Base-by-base conservation (phyloP, 2,329 filamentous ascomycete genomes). In the Laburnicola sp. region DNA sequence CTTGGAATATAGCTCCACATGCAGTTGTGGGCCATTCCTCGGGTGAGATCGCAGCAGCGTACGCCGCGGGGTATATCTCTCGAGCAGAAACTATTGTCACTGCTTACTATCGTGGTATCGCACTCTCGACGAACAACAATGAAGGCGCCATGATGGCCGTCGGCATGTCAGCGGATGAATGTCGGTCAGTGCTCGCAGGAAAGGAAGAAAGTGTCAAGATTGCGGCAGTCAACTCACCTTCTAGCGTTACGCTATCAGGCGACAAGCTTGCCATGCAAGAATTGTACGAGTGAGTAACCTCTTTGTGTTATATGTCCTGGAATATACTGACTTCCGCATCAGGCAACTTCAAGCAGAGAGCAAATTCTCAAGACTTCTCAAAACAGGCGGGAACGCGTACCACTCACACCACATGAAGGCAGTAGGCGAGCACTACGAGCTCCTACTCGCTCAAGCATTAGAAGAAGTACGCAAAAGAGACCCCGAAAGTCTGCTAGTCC, bases 241-340 rank as follows among this genome's bases (percentile, higher is more conserved):
- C 54, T 0, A 74, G 66, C 39, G 58, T 77, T 2, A 79, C 76
- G 0, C 39, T 78, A 2, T 76, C 74, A 10, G 76, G 76, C 1
- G 71, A 77, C 50, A 42, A 30, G 28, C 6, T 6, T 30, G 28
- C 28, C 28, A 30, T 30, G 10, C 6, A 30, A 6, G 6, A 30
- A 30, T 6, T 30, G 28, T 2, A 6, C 10, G 28, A 6, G 10
- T 6, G 6, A 6, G 10, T 30, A 10, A 30, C 28, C 10, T 30
- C 28, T 30, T 16, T 16, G 16, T 16, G 16, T 16, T 16, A 16
- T 16, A 16, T 16, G 16, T 16, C 16, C 16, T 45, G 0, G 64
- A 69, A 50, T 69, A 23, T 67, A 68, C 30, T 11, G 39, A 41
- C 5, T 5, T 6, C 5, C 36, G 22, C 6, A 3, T 32, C 3